Evolutionary conservation across 257 asterid species (phyloP), one percentile per base, ranked within the genome.

Genomic region (Solanum chmielewskii): DNA sequence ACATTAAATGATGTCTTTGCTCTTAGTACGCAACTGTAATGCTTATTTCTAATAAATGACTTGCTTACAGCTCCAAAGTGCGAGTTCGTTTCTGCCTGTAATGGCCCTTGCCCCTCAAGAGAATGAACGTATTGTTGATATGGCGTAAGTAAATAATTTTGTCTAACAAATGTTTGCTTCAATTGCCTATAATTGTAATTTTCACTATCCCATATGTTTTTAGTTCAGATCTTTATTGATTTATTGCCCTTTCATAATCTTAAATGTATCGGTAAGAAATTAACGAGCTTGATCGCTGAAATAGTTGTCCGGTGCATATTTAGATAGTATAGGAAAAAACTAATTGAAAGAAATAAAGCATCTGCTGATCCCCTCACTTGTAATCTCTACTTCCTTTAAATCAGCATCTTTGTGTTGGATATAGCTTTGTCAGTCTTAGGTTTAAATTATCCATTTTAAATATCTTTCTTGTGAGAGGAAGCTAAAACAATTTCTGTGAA

Each of bases 101-200:
- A 94, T 95, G 98, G 99, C 98, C 92, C 96, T 96, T 86, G 98
- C 99, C 91, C 98, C 99, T 83, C 98, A 95, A 90, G 99, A 97
- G 89, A 97, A 94, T 89, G 99, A 97, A 88, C 93, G 87, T 89
- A 89, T 97, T 88, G 98, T 97, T 83, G 98, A 95, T 89, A 90
- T 97, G 98, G 98, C 99, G 98, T 95, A 93, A 94, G 99, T 91
- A 85, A 88, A 23, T 37, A 41, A 14, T 21, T 35, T 74, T 39
- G 11, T 37, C 52, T 74, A 11, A 21, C 10, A 11, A 74, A 37
- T 74, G 11, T 11, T 74, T 74, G 52, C 52, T 39, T 74, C 31
- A 39, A 37, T 74, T 33, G 16, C 35, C 80, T 35, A 35, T 9
- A 18, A 39, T 2, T 74, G 49, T 9, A 74, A 11, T 74, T 70